Base-by-base conservation (phyloP, 768 basidiomycete genomes). In the Paxillus ammoniavirescens region DNA sequence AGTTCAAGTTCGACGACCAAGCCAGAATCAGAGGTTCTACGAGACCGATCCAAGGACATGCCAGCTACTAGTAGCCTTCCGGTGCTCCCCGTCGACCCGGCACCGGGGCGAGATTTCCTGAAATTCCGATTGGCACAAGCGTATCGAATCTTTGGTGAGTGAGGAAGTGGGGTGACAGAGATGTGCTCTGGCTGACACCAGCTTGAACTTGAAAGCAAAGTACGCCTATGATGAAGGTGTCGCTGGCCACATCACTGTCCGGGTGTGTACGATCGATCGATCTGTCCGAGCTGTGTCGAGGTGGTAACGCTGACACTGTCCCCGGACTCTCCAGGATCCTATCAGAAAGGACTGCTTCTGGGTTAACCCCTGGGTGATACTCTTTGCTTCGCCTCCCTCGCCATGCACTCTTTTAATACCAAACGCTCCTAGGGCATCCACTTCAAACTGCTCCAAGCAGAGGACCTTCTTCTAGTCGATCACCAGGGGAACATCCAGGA, bases 161-260 rank as follows among this genome's bases (percentile, higher is more conserved):
- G 38, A n/a, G 8, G 35, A 35, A 14, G 13, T 9, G 35, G n/a
- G 17, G 8, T 40, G 7, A 18, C n/a, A 14, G 1, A n/a, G n/a
- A 15, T 42, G 5, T 26, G 26, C 26, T 26, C 6, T 5, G 26
- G 42, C 42, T 43, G 10, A 43, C 3, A 3, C 9, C 42, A 35
- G 28, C 12, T 23, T 17, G 18, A 47, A 21, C 12, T 23, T 17
- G 18, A 47, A 21, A 37, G 21, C 26, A 45, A 59, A 75, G 47
- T 61, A 73, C 26, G 78, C 77, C 18, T 80, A 73, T 54, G 75
- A 73, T 43, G 77, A 80, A 55, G 79, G 78, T 31, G 68, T 76
- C 30, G 76, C 78, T 14, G 79, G 79, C 1, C 78, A 81, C 57
- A 80, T 81, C 55, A 80, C 80, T 26, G 75, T 79, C 35, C 73